A percentile compares a stretch with the other conserved stretches of the same genome.
Evolutionary conservation across 2,329 filamentous ascomycete genomes (phyloP).

Genomic region (Aspergillus glaucus): DNA sequence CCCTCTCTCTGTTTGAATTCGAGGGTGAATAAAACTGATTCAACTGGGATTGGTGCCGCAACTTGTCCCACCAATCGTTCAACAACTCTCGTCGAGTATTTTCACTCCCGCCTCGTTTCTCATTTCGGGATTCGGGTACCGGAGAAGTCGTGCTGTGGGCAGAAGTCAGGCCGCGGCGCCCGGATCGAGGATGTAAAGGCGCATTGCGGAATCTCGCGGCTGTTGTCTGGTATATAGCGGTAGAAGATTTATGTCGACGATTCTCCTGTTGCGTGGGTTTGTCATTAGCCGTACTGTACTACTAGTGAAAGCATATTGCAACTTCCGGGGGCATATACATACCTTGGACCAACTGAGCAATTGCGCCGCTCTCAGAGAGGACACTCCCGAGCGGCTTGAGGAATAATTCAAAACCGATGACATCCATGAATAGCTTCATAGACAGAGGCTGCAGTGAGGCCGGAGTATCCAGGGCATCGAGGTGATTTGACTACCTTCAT

Average conservation of each 20-base stretch:
- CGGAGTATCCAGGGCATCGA: not conserved
- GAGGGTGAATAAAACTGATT: slow-evolving; percentile 6
- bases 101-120: not conserved
- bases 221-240: not conserved
- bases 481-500: not conserved
- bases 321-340: not conserved
- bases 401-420: slow-evolving; percentile 37
- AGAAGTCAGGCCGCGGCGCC: slow-evolving; percentile 2
- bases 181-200: slow-evolving; percentile 1
- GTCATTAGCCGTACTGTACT: not conserved
- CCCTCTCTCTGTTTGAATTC: not conserved
- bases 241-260: not conserved
- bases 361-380: slow-evolving; percentile 29
- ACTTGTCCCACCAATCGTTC: slow-evolving; percentile 8
- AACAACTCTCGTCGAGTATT: slow-evolving; percentile 5
- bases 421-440: slow-evolving; percentile 36
- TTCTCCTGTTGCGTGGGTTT: not conserved
- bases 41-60: slow-evolving; percentile 11
- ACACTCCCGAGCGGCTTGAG: slow-evolving; percentile 30
- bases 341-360: slow-evolving; percentile 15
- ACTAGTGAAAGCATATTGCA: not conserved
- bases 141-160: not conserved
- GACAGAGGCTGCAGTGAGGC: slow-evolving; percentile 2
- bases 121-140: not conserved
- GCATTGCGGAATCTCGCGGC: slow-evolving; percentile 1